These are phyloP conservation scores for Boletus rubescentipes DNA, from an alignment of 768 basidiomycete genomes.

Conservation along the genomic window DNA sequence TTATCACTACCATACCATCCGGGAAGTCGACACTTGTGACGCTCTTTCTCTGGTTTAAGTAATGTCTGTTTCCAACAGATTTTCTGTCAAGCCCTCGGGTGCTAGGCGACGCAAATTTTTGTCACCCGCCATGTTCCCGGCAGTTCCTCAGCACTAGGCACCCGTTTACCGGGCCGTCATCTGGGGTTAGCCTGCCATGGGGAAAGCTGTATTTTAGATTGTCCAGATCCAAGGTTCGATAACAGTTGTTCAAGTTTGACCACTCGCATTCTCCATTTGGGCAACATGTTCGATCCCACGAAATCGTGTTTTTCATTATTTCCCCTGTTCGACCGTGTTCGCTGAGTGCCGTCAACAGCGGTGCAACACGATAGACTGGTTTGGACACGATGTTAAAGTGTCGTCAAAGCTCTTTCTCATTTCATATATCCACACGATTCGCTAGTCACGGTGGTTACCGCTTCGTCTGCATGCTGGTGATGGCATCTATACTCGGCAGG, in stretches of 20 bases:
- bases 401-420: background rate
- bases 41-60: background rate
- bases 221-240: background rate
- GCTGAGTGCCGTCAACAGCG: background rate
- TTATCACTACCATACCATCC: background rate
- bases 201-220: background rate
- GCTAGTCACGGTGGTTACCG: too few species aligned
- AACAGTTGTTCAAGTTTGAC: background rate
- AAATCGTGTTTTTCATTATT: background rate
- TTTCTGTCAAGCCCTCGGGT: background rate
- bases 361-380: background rate
- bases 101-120: background rate
- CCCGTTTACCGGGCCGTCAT: background rate
- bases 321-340: background rate
- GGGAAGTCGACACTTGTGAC: background rate
- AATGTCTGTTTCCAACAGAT: background rate
- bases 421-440: too few species aligned
- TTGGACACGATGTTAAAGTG: background rate
- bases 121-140: background rate
- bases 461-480: background rate
- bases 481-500: background rate
- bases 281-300: background rate
- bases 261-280: conserved; percentile 6
- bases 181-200: background rate
- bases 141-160: background rate